These are phyloP conservation scores for Plasmodium gonderi DNA, from an alignment of 169 alveolate genomes.

Conservation along the genomic window DNA sequence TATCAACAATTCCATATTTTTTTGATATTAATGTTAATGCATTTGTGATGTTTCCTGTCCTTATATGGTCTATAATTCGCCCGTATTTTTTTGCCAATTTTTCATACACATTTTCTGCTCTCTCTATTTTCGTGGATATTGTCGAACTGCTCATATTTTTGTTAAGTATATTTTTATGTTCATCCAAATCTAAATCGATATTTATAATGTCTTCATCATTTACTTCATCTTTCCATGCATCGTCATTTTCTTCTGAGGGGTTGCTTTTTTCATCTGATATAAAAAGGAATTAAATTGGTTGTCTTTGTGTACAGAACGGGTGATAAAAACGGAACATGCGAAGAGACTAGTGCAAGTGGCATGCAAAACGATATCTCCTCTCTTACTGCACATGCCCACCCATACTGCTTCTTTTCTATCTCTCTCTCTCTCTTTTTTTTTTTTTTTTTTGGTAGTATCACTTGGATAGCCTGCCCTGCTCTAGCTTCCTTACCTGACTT, in stretches of 20 bases:
- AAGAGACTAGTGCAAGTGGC: background rate
- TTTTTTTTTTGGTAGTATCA: too few species aligned
- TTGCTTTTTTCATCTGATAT: slow-evolving; percentile 62
- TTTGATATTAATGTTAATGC: slow-evolving; percentile 57
- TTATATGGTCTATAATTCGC: slow-evolving; percentile 58
- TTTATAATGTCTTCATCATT: slow-evolving; percentile 62
- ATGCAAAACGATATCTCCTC: too few species aligned
- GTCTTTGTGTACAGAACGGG: too few species aligned
- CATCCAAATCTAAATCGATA: slow-evolving; percentile 24
- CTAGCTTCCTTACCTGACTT: background rate
- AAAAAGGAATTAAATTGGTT: background rate
- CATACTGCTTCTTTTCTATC: too few species aligned
- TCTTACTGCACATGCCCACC: too few species aligned
- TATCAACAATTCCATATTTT: slow-evolving; percentile 67
- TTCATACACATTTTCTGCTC: background rate
- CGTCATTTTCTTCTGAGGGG: slow-evolving; percentile 76
- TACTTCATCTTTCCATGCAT: slow-evolving; percentile 75
- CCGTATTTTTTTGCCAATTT: slow-evolving; percentile 32
- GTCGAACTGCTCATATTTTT: background rate
- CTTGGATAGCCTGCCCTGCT: background rate
- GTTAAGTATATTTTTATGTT: background rate
- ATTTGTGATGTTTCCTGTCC: slow-evolving; percentile 32
- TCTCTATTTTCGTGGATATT: slow-evolving; percentile 12
- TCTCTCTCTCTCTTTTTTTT: too few species aligned
- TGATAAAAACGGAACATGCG: too few species aligned